Percentiles rank a stretch among this genome's conserved stretches.
phyloP scores from a whole-genome alignment of 169 alveolate genomes.

The Plasmodium yoelii region DNA sequence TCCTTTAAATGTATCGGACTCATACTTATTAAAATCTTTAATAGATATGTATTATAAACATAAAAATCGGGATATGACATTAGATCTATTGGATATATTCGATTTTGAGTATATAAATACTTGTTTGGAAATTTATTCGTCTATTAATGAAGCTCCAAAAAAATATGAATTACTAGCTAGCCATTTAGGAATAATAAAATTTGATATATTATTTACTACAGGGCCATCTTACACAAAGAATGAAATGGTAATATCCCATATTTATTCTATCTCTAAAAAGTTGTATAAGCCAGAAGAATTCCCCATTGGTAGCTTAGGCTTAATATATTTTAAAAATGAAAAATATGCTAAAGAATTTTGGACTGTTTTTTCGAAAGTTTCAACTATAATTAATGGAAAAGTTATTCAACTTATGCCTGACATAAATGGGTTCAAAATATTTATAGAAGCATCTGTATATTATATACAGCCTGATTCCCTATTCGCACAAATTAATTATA shows the following conservation, averaged over 20 bases:
- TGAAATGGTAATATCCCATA: conserved; percentile 1
- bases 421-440: conserved; percentile 39
- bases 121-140: conserved; percentile 11
- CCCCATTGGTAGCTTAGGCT: conserved; percentile 28
- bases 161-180: conserved; percentile 42
- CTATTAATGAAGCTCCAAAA: conserved; percentile 9
- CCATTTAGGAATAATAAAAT: conserved; percentile 47
- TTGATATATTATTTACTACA: conserved; percentile 43
- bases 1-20: conserved; percentile 19
- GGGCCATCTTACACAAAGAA: conserved; percentile 21
- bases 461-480: conserved; percentile 23
- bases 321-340: conserved; percentile 59
- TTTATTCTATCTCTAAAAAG: conserved; percentile 6
- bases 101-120: conserved; percentile 2
- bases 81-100: conserved; percentile 11
- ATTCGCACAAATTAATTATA: conserved; percentile 39
- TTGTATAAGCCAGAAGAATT: conserved; percentile 11
- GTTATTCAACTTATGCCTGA: conserved; percentile 29
- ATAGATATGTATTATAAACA: conserved; percentile 28
- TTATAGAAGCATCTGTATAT: conserved; percentile 57
- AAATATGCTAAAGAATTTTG: conserved; percentile 58
- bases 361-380: not conserved
- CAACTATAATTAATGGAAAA: conserved; percentile 14
- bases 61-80: conserved; percentile 20
- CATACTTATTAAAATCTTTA: conserved; percentile 6